Evolutionary conservation across 768 basidiomycete species (phyloP).

Genomic region (Pleurotus giganteus): DNA sequence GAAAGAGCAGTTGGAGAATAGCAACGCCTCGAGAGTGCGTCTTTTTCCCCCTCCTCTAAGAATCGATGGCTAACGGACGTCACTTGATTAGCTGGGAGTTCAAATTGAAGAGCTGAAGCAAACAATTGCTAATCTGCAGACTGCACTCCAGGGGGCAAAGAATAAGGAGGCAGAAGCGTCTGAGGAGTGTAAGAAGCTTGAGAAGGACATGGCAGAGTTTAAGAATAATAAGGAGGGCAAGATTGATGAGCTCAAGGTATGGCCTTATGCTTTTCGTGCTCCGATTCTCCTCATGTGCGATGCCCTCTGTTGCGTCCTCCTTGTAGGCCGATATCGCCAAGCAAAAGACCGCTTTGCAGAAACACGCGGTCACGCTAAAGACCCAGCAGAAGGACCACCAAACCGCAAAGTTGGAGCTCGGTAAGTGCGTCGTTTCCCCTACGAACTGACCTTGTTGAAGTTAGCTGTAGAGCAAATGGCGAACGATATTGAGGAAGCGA

Average conservation of each 20-base stretch:
- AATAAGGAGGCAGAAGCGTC: conserved; percentile 76
- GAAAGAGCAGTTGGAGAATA: conserved; percentile 82
- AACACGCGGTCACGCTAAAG: conserved; percentile 80
- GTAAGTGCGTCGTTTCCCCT: conserved; percentile 46
- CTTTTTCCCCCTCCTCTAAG: neutral
- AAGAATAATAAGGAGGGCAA: conserved; percentile 99
- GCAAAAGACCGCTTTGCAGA: conserved; percentile 79
- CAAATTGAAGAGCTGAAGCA: conserved; percentile 76
- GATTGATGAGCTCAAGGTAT: conserved; percentile 87
- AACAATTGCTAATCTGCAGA: conserved; percentile 55
- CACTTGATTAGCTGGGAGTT: conserved; percentile 57
- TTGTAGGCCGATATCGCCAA: conserved; percentile 72
- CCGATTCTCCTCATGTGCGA: neutral
- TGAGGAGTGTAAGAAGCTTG: conserved; percentile 80
- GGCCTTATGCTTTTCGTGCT: conserved; percentile 12
- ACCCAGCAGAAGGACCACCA: conserved; percentile 88
- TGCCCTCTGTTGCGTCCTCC: neutral
- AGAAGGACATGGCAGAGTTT: conserved; percentile 98
- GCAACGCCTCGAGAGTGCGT: conserved; percentile 85
- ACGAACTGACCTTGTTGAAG: too few relatives aligned
- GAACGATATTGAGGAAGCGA: conserved; percentile 61
- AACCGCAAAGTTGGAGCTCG: conserved; percentile 82
- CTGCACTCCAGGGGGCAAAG: conserved; percentile 61
- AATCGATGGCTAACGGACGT: neutral
- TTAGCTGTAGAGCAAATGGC: conserved; percentile 70